phyloP scores from a whole-genome alignment of 2,329 filamentous ascomycete species.

The Pseudopyrenochaeta lycopersici region DNA sequence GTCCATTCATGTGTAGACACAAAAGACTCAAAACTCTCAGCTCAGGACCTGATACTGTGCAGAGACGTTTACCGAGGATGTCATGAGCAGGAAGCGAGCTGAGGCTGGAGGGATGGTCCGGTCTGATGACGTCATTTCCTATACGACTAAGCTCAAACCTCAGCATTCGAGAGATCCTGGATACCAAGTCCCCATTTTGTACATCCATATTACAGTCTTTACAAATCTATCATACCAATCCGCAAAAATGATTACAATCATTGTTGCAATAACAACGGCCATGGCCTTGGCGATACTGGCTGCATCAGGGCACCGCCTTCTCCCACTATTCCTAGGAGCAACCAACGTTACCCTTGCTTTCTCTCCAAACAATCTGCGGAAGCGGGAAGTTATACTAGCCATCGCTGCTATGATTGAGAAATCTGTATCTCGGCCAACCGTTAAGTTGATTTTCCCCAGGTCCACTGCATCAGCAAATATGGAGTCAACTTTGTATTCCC shows the following conservation, averaged over 20 bases:
- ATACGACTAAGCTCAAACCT: too few relatives aligned
- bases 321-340: slow-evolving; percentile 4
- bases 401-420: slow-evolving; percentile 6
- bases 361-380: slow-evolving; percentile 11
- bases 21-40: too few relatives aligned
- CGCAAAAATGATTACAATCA: neutral
- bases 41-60: too few relatives aligned
- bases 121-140: too few relatives aligned
- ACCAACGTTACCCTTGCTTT: slow-evolving; percentile 5
- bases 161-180: too few relatives aligned
- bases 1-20: too few relatives aligned
- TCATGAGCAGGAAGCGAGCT: too few relatives aligned
- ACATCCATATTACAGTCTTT: neutral
- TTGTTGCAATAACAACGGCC: neutral
- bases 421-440: neutral
- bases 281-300: slow-evolving; percentile 6
- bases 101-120: too few relatives aligned
- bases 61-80: too few relatives aligned
- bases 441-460: neutral
- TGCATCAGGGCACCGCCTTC: slow-evolving; percentile 6
- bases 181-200: neutral
- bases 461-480: neutral
- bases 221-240: too few relatives aligned
- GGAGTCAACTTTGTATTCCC: slow-evolving; percentile 1
- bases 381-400: slow-evolving; percentile 6